A percentile compares a stretch with the other conserved stretches of the same genome.
Conservation (phyloP, 192 early-diverging fungal species). For the Oehlia diaphana region DNA sequence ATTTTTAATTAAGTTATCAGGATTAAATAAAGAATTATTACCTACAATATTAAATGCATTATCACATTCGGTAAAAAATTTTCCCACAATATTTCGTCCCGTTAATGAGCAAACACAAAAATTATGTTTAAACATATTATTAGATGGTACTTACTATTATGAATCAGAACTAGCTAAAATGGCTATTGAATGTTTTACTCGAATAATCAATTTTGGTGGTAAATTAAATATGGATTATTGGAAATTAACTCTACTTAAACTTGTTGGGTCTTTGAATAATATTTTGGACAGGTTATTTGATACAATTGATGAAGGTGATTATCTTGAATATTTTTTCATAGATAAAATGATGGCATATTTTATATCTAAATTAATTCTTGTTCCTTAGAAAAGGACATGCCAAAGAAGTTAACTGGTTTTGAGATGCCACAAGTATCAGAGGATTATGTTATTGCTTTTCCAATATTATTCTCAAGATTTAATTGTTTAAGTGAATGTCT, state of each 20-base stretch:
- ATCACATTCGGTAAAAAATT: slow-evolving; percentile 41
- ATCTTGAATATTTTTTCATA: background rate
- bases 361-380: background rate
- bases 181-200: slow-evolving; percentile 45
- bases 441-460: slow-evolving; percentile 45
- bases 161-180: slow-evolving; percentile 34
- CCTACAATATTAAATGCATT: slow-evolving; percentile 45
- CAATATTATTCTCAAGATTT: slow-evolving; percentile 39
- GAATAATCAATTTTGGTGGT: slow-evolving; percentile 40
- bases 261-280: slow-evolving; percentile 50
- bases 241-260: slow-evolving; percentile 38
- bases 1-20: slow-evolving; percentile 41
- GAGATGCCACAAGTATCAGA: slow-evolving; percentile 39
- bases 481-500: slow-evolving; percentile 39
- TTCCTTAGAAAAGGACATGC: slow-evolving; percentile 2
- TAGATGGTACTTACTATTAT: slow-evolving; percentile 47
- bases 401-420: slow-evolving; percentile 32
- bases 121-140: slow-evolving; percentile 45
- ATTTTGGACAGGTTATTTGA: slow-evolving; percentile 48
- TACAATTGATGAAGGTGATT: slow-evolving; percentile 57
- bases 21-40: slow-evolving; percentile 45
- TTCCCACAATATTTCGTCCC: slow-evolving; percentile 53
- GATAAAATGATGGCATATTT: background rate
- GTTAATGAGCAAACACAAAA: slow-evolving; percentile 44
- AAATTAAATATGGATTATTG: slow-evolving; percentile 47